Base-by-base conservation (phyloP, 306 rosid species). In the Elaeagnus macrophylla region DNA sequence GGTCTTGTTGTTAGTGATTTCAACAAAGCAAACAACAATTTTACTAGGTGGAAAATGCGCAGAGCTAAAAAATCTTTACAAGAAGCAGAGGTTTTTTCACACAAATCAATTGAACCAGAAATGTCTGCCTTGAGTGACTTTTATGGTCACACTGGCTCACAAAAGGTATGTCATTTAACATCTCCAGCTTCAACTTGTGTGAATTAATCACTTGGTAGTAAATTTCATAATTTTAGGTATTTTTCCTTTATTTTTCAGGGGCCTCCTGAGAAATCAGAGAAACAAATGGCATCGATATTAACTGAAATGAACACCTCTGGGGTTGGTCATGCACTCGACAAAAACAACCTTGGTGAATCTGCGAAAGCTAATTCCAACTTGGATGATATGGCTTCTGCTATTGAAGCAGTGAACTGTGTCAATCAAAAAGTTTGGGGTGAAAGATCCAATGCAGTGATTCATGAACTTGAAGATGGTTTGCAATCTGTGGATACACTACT, bases 101-200 rank as follows among this genome's bases (percentile, higher is more conserved):
- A 41, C 59, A 43, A 37, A 57, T 48, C 49, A 6, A 37, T 44
- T 45, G 41, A 10, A 58, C 57, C 42, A 51, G 40, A 59, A 17
- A 48, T 68, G 59, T 68, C 45, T 37, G 54, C 57, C 17, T 49
- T 62, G 47, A 53, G 36, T 53, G 62, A 48, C 58, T 19, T 59
- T 12, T 44, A 7, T n/a, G 39, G 8, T n/a, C 15, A 14, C 38
- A 9, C 25, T 37, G 57, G 47, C 25, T 58, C 8, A 17, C 9
- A 19, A 1, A 25, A 43, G 58, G 52, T 59, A 50, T 12, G 61
- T 44, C 44, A 32, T 45, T 40, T 20, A 54, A 12, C 18, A 13
- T 16, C 11, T 13, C 9, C 2, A n/a, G 7, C 37, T 38, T 20
- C 25, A 3, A 9, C 41, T 0, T 32, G 37, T 57, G 45, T 60